Conservation (phyloP, 1,284 basidiomycete species). For the Melampsora abietis-canadensis region DNA sequence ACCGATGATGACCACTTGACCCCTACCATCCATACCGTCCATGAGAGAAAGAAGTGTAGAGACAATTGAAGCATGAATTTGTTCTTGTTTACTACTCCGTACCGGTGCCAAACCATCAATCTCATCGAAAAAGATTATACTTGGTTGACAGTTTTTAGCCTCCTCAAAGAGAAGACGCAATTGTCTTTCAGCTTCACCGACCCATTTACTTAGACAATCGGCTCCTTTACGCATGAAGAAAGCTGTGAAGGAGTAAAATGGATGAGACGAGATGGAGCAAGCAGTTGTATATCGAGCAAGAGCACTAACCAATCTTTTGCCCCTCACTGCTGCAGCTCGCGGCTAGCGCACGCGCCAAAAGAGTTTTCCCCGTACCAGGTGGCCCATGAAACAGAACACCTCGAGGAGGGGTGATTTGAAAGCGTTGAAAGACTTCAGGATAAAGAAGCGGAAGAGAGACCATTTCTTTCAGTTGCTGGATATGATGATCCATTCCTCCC, state of each 20-base stretch:
- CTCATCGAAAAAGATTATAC: slow-evolving; percentile 96
- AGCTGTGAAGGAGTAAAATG: slow-evolving; percentile 57
- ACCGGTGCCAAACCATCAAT: slow-evolving; percentile 98
- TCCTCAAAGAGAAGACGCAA: slow-evolving; percentile 94
- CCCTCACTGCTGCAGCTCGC: slow-evolving; percentile 87
- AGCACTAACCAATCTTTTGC: slow-evolving; percentile 74
- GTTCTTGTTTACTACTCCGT: slow-evolving; percentile 94
- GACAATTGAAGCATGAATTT: slow-evolving; percentile 97
- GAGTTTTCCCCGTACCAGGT: slow-evolving; percentile 89
- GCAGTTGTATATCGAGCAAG: slow-evolving; percentile 52
- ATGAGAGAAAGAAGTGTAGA: slow-evolving; percentile 93
- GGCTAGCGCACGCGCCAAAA: slow-evolving; percentile 87
- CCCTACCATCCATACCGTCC: slow-evolving; percentile 98
- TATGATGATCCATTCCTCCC: slow-evolving; percentile 93
- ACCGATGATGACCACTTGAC: slow-evolving; percentile 95
- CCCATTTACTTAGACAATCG: slow-evolving; percentile 97
- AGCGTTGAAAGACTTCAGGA: slow-evolving; percentile 94
- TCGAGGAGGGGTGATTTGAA: slow-evolving; percentile 89
- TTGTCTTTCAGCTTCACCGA: slow-evolving; percentile 96
- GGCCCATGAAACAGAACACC: slow-evolving; percentile 97
- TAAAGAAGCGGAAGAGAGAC: slow-evolving; percentile 91
- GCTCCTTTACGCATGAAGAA: slow-evolving; percentile 99
- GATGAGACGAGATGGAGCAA: slow-evolving; percentile 31
- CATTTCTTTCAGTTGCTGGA: slow-evolving; percentile 98
- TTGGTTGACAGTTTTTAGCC: slow-evolving; percentile 84